phyloP scores from a whole-genome alignment of 169 alveolate species.

The Plasmodium billcollinsi region DNA sequence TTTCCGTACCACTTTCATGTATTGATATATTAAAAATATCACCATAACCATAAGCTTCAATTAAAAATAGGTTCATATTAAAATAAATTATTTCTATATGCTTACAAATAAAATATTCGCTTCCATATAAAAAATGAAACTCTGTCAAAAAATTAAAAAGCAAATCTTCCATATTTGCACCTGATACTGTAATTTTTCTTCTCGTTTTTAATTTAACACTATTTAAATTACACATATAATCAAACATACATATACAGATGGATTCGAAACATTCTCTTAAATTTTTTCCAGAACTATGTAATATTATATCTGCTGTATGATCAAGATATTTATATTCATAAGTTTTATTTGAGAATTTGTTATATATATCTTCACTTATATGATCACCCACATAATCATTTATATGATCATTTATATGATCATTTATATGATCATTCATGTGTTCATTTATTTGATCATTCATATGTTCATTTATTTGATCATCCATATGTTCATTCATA shows the following conservation, averaged over 20 bases:
- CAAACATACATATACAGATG: constrained; percentile 76
- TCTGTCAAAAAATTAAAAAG: constrained; percentile 79
- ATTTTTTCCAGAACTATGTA: constrained; percentile 79
- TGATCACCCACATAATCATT: background rate
- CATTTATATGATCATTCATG: no score
- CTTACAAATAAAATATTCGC: constrained; percentile 81
- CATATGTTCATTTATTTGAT: no score
- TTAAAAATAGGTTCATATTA: constrained; percentile 22
- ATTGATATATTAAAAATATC: constrained; percentile 63
- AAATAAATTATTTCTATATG: constrained; percentile 32
- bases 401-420: background rate
- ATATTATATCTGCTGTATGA: constrained; percentile 85
- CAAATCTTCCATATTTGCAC: constrained; percentile 42
- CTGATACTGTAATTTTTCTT: constrained; percentile 37
- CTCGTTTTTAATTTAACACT: constrained; percentile 55
- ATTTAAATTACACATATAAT: constrained; percentile 80
- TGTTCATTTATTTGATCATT: no score
- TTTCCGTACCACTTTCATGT: constrained; percentile 84
- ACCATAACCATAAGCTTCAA: constrained; percentile 77
- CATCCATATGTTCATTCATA: no score
- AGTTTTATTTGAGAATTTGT: constrained; percentile 6
- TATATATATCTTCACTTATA: background rate
- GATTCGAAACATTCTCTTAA: constrained; percentile 78
- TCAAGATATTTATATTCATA: constrained; percentile 80
- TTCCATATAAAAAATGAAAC: constrained; percentile 81